Conservation (phyloP, 805 yeast species). For the Candida anglica region DNA sequence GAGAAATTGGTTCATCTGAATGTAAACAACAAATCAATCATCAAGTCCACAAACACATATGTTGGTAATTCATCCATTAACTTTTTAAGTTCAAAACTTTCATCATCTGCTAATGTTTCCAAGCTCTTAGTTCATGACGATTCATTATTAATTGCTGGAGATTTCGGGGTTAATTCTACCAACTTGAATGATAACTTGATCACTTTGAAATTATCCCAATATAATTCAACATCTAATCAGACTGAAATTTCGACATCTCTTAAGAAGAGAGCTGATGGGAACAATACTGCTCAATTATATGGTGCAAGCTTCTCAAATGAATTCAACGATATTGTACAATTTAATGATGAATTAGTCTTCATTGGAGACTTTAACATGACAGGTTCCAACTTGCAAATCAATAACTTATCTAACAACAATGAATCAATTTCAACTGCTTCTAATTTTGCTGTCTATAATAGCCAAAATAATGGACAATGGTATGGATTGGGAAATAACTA, state of each 20-base stretch:
- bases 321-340: slow-evolving; percentile 15
- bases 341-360: background rate
- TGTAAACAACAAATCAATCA: slow-evolving; percentile 17
- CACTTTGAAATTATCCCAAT: slow-evolving; percentile 20
- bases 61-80: slow-evolving; percentile 41
- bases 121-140: slow-evolving; percentile 25
- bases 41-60: slow-evolving; percentile 28
- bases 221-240: slow-evolving; percentile 29
- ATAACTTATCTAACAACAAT: slow-evolving; percentile 26
- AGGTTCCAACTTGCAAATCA: slow-evolving; percentile 12
- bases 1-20: slow-evolving; percentile 21
- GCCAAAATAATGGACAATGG: slow-evolving; percentile 39
- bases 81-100: slow-evolving; percentile 25
- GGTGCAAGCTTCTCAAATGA: slow-evolving; percentile 16
- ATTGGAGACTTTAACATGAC: slow-evolving; percentile 1
- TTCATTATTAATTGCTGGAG: slow-evolving; percentile 45
- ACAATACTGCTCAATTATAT: slow-evolving; percentile 19
- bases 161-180: slow-evolving; percentile 34
- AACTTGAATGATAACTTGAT: slow-evolving; percentile 24
- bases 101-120: slow-evolving; percentile 29
- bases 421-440: slow-evolving; percentile 11
- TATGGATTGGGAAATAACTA: slow-evolving; percentile 36
- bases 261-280: slow-evolving; percentile 12
- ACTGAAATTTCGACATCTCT: slow-evolving; percentile 13
- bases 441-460: slow-evolving; percentile 37